Evolutionary conservation across 345 rosid genomes (phyloP).

Genomic region (Angophora floribunda): DNA sequence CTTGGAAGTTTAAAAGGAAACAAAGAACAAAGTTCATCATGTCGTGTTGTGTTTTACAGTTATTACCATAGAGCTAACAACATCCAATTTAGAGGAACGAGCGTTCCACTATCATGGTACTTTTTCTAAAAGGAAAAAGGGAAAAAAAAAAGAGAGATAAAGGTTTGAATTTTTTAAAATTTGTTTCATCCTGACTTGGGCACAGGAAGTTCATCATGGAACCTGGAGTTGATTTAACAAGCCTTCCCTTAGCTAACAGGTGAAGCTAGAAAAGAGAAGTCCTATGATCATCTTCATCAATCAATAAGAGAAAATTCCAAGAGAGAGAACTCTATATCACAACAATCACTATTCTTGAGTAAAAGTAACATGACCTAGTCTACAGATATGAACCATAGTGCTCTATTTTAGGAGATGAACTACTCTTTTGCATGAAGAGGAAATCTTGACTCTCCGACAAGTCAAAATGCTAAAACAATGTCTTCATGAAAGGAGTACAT

Average conservation of each 20-base stretch:
- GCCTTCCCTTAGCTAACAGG: neutral
- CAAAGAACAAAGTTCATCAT: neutral
- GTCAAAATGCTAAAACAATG: neutral
- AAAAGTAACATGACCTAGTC: neutral
- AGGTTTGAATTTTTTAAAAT: neutral
- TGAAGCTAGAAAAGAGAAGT: neutral
- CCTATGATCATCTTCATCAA: neutral
- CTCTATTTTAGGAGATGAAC: neutral
- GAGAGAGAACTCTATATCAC: neutral
- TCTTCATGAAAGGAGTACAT: neutral
- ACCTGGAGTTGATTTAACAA: neutral
- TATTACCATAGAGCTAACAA: neutral
- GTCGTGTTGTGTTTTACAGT: neutral
- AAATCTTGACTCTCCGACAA: neutral
- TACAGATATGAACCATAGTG: neutral
- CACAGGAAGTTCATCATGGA: neutral
- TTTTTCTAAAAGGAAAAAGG: neutral
- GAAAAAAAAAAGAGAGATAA: neutral
- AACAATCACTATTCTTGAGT: neutral
- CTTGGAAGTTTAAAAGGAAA: neutral
- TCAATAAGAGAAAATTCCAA: neutral
- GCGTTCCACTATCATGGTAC: neutral
- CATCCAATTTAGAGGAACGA: neutral
- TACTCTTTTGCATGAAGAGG: neutral
- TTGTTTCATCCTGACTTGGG: neutral